Base-by-base conservation (phyloP, 208 protist species). In the Crithidia expoeki region DNA sequence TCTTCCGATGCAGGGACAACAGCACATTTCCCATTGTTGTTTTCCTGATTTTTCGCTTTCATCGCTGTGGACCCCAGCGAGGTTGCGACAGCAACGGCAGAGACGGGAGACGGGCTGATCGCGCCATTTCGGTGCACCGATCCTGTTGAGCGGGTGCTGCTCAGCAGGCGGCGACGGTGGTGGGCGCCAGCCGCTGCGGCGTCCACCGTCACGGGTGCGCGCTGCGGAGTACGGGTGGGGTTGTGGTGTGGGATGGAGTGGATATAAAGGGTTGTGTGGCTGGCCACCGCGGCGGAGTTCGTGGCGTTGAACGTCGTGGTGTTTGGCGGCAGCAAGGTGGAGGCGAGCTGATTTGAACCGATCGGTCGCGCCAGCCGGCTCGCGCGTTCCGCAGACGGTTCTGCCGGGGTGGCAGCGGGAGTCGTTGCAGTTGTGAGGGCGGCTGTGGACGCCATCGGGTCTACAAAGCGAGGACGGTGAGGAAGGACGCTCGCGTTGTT, bases 381-480 rank as follows among this genome's bases (percentile, higher is more conserved):
- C 21, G 9, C 2, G 14, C 32, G 55, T 14, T n/a, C 34, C 16
- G n/a, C 42, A 17, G 42, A 4, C 3, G 59, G 6, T n/a, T 25
- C 30, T 38, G 46, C 17, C 28, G 58, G 12, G 2, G 58, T 38
- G 42, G n/a, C 5, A 1, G 33, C 47, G 36, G 36, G 28, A 12
- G 36, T 40, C 42, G n/a, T 5, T 47, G 42, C 42, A 9, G 42
- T 47, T 47, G 3, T 5, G 5, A 40, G 36, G 12, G 40, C 12
- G 27, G 36, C 21, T 1, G 40, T 33, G 3, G 27, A 14, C 4
- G 47, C 49, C 46, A 67, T 27, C 47, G 61, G 61, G 23, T 67
- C 61, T 33, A 67, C 61, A 33, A 67, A 67, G 47, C 61, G 61
- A 16, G 61, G 61, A 3, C 47, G 61, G 11, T 47, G 61, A 17